Base-by-base conservation (phyloP, 352 stramenopile species). In the Globisporangium emineosum region DNA sequence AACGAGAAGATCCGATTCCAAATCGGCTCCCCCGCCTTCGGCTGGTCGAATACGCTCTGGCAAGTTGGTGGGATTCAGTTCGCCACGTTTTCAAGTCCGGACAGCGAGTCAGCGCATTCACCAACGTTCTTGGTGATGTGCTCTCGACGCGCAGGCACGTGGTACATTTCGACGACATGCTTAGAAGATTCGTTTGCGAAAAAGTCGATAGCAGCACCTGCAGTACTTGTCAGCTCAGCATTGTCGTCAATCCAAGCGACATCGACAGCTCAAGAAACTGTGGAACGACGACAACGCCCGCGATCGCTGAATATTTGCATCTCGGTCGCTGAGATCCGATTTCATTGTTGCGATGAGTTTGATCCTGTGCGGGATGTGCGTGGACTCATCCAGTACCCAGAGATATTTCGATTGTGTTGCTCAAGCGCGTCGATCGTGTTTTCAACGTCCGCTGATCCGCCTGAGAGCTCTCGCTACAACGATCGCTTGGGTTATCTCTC, bases 51-150 rank as follows among this genome's bases (percentile, higher is more conserved):
- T 65, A 59, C 71, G 23, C 60, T 95, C 43, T 95, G 87, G 87
- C 78, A 93, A 67, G 83, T 91, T 45, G 73, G 75, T 33, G 87
- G 87, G 0, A 91, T 95, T 66, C 87, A 95, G 68, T 95, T 95
- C 61, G 85, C 83, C 15, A 83, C 79, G 5, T 87, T 90, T 66
- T 9, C 60, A 27, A 65, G 49, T 23, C 51, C 68, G 10, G 57
- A 74, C 0, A 69, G 62, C 35, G 50, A 58, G 2, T 33, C 37
- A 27, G 57, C 56, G 5, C 37, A 32, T 49, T 52, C 43, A 1
- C 73, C 70, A 25, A 83, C 84, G 5, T 91, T 94, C 56, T 72
- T 94, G 32, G 72, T 94, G 8, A 89, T 83, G 66, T 79, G 73
- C 13, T 86, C 75, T 25, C 88, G 81, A 47, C 79, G 84, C 33